These are phyloP conservation scores for Yamadazyma blattariae DNA, from an alignment of 1,139 yeast genomes.

Conservation along the genomic window DNA sequence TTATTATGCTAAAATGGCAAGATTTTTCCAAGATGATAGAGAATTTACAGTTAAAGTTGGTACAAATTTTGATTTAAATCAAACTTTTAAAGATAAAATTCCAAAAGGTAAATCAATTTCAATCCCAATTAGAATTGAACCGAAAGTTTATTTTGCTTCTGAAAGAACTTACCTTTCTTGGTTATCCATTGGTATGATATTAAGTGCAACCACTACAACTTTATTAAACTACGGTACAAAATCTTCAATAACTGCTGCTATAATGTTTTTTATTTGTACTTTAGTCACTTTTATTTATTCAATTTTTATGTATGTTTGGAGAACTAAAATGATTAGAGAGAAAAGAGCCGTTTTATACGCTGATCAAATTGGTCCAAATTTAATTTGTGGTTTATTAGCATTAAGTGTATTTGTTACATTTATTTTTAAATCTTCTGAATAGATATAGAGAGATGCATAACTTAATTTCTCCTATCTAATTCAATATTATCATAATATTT, in stretches of 20 bases:
- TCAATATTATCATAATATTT: no score
- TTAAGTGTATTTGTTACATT: conserved; percentile 73
- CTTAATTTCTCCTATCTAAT: no score
- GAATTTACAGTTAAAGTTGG: conserved; percentile 77
- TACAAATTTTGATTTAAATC: conserved; percentile 65
- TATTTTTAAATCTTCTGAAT: conserved; percentile 38
- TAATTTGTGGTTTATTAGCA: conserved; percentile 72
- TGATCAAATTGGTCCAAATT: conserved; percentile 84
- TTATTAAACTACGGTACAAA: conserved; percentile 67
- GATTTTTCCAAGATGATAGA: conserved; percentile 62
- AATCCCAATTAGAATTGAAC: conserved; percentile 79
- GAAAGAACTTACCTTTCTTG: conserved; percentile 79
- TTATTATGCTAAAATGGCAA: conserved; percentile 37
- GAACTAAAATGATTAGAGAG: conserved; percentile 79
- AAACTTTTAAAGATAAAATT: conserved; percentile 47
- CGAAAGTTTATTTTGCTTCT: conserved; percentile 81
- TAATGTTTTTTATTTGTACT: conserved; percentile 87
- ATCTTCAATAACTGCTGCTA: conserved; percentile 74
- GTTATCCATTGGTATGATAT: conserved; percentile 70
- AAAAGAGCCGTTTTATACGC: conserved; percentile 83
- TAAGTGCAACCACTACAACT: conserved; percentile 72
- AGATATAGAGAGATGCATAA: no score
- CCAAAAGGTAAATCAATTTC: conserved; percentile 79
- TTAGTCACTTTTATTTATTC: conserved; percentile 71
- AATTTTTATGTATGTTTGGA: conserved; percentile 72